phyloP scores from a whole-genome alignment of 1,139 yeast genomes.

The Diutina mesorugosa region DNA sequence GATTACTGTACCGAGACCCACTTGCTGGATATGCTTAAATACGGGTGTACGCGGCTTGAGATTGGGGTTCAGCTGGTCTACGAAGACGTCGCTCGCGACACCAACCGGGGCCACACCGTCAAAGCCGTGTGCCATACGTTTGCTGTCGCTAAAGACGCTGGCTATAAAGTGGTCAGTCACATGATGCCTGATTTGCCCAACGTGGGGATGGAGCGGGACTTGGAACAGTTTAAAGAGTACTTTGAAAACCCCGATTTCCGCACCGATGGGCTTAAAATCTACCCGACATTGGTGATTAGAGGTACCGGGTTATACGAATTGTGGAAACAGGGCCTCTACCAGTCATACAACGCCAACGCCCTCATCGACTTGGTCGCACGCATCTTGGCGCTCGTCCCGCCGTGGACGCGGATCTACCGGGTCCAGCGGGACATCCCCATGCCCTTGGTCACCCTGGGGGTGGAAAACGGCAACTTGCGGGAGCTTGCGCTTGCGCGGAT shows the following conservation, averaged over 20 bases:
- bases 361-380: constrained; percentile 90
- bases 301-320: constrained; percentile 96
- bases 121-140: constrained; percentile 93
- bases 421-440: constrained; percentile 98
- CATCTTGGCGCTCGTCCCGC: constrained; percentile 91
- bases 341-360: constrained; percentile 90
- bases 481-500: constrained; percentile 93
- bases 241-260: constrained; percentile 95
- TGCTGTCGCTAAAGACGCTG: constrained; percentile 93
- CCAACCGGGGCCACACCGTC: constrained; percentile 97
- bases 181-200: constrained; percentile 99
- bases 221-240: constrained; percentile 90
- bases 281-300: constrained; percentile 92
- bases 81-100: constrained; percentile 97
- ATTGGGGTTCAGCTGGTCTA: constrained; percentile 96
- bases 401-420: constrained; percentile 98
- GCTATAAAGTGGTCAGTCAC: constrained; percentile 93
- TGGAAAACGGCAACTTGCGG: constrained; percentile 92
- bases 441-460: constrained; percentile 98
- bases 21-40: constrained; percentile 85
- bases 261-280: constrained; percentile 90
- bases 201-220: constrained; percentile 96
- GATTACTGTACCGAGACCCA: constrained; percentile 97
- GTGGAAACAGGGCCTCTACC: constrained; percentile 93
- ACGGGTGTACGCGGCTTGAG: constrained; percentile 94